Evolutionary conservation across 176 grass and related monocot genomes (phyloP).

Genomic region (Oryza officinalis): DNA sequence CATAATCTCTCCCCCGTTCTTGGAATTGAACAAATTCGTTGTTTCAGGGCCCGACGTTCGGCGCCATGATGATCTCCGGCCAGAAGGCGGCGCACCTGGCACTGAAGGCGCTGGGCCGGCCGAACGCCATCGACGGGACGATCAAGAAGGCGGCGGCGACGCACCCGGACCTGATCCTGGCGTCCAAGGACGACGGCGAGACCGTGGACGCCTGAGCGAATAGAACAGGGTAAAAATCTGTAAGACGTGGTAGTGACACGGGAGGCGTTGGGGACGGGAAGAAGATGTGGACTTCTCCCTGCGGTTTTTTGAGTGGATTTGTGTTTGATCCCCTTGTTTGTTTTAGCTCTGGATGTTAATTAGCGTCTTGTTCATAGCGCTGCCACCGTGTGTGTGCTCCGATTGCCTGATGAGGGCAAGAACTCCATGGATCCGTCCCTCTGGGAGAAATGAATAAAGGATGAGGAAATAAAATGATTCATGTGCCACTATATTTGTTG

Average conservation of each 20-base stretch:
- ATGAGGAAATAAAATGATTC: slow-evolving; percentile 28
- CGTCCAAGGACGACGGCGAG: slow-evolving; percentile 59
- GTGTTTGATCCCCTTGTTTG: neutral
- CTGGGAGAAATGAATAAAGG: slow-evolving; percentile 9
- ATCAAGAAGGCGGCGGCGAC: slow-evolving; percentile 14
- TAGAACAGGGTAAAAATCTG: neutral
- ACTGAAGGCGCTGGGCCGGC: slow-evolving; percentile 82
- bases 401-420: neutral
- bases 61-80: slow-evolving; percentile 99
- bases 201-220: slow-evolving; percentile 59
- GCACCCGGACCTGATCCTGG: slow-evolving; percentile 65
- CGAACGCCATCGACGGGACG: slow-evolving; percentile 83
- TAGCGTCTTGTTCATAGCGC: slow-evolving; percentile 28
- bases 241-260: neutral
- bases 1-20: neutral
- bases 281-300: neutral
- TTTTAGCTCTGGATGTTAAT: neutral
- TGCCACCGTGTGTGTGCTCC: neutral
- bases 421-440: neutral
- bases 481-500: no score
- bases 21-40: neutral
- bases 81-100: slow-evolving; percentile 97
- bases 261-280: neutral
- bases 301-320: neutral
- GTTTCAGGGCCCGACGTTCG: slow-evolving; percentile 92